Evolutionary conservation across 2,329 filamentous ascomycete species (phyloP).

Genomic region (Bipolaris cookei): DNA sequence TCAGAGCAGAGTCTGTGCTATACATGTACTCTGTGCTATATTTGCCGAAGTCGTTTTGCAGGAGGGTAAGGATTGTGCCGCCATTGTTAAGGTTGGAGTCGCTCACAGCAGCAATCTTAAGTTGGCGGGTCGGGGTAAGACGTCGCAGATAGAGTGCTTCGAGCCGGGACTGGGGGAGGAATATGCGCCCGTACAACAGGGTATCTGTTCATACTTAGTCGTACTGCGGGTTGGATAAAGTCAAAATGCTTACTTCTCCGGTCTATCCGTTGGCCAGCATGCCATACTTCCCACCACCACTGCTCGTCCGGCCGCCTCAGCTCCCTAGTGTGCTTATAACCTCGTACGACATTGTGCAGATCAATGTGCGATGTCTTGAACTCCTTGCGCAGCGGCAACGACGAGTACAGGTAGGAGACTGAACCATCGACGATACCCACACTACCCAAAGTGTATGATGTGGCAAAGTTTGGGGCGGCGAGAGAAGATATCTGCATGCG

Average conservation of each 20-base stretch:
- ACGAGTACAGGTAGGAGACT: conserved; percentile 96
- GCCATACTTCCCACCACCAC: conserved; percentile 62
- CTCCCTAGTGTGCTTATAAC: conserved; percentile 79
- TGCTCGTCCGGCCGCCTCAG: conserved; percentile 60
- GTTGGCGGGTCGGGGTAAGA: conserved; percentile 75
- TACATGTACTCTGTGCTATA: conserved; percentile 90
- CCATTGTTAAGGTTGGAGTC: conserved; percentile 74
- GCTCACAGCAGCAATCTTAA: conserved; percentile 81
- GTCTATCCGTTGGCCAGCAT: conserved; percentile 57
- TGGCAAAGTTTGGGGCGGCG: conserved; percentile 90
- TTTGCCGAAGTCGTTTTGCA: conserved; percentile 83
- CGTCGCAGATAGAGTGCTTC: conserved; percentile 85
- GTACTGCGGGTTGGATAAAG: conserved; percentile 8
- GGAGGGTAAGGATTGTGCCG: conserved; percentile 73
- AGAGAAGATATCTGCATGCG: conserved; percentile 89
- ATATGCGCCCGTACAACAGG: conserved; percentile 77
- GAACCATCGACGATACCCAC: conserved; percentile 93
- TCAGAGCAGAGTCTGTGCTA: conserved; percentile 87
- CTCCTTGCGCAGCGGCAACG: conserved; percentile 71
- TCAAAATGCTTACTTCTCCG: conserved; percentile 51
- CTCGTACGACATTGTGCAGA: conserved; percentile 76
- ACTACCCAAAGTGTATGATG: conserved; percentile 88
- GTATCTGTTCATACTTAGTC: conserved; percentile 55
- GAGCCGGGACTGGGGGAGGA: conserved; percentile 82
- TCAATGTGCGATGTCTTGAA: conserved; percentile 78